Conservation (phyloP, 352 stramenopile species). For the Phytopythium montanum region DNA sequence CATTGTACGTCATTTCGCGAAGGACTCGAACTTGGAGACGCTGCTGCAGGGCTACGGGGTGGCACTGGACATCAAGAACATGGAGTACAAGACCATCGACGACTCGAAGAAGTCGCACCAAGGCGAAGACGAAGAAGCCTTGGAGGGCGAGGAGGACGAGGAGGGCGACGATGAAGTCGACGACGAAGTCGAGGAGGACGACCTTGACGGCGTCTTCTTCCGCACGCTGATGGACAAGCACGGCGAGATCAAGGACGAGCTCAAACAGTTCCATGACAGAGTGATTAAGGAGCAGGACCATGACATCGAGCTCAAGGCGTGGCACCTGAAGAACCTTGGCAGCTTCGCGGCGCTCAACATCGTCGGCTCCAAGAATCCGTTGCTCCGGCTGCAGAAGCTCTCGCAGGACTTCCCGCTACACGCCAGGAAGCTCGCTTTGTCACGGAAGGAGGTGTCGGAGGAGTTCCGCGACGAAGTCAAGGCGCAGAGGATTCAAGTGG, state of each 20-base stretch:
- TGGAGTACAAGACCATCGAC: constrained; percentile 96
- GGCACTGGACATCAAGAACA: constrained; percentile 95
- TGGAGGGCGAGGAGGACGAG: constrained; percentile 29
- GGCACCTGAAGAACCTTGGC: constrained; percentile 89
- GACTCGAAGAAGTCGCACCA: constrained; percentile 73
- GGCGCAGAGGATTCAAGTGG: constrained; percentile 24
- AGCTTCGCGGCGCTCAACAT: constrained; percentile 76
- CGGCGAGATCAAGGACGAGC: constrained; percentile 32
- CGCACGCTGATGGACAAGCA: constrained; percentile 44
- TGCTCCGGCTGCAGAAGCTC: constrained; percentile 75
- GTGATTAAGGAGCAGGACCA: constrained; percentile 50
- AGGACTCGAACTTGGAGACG: constrained; percentile 63
- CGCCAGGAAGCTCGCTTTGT: constrained; percentile 69
- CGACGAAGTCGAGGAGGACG: constrained; percentile 52
- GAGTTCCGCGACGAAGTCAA: constrained; percentile 48
- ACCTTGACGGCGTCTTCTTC: constrained; percentile 66
- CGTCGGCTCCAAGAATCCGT: constrained; percentile 63
- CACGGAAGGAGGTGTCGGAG: constrained; percentile 44
- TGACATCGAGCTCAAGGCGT: constrained; percentile 63
- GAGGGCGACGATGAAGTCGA: constrained; percentile 29
- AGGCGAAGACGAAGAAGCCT: constrained; percentile 23
- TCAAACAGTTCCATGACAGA: constrained; percentile 52
- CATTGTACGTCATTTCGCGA: constrained; percentile 78
- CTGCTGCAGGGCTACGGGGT: constrained; percentile 91
- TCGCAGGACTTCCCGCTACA: constrained; percentile 90